Evolutionary conservation across 345 rosid species (phyloP).

Genomic region (Passiflora organensis): DNA sequence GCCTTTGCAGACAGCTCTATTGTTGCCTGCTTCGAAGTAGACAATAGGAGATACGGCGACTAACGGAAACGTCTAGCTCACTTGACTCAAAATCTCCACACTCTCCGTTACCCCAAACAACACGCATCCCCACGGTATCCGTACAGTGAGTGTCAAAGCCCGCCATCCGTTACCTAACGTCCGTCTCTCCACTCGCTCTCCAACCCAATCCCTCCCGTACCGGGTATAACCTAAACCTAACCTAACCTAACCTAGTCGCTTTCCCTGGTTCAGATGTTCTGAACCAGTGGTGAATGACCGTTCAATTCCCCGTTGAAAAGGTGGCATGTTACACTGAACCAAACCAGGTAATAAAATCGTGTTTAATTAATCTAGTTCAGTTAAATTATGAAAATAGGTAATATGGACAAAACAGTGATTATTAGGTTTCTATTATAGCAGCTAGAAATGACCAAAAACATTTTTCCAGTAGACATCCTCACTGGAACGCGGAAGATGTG

Average conservation of each 20-base stretch:
- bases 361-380: no score
- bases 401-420: no score
- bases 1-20: slow-evolving; percentile 25
- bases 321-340: no score
- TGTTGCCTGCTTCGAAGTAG: slow-evolving; percentile 68
- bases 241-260: no score
- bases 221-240: not conserved
- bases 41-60: slow-evolving; percentile 49
- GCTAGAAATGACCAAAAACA: no score
- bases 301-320: not conserved
- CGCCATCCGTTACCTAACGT: slow-evolving; percentile 3
- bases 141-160: not conserved
- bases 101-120: slow-evolving; percentile 25
- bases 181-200: not conserved
- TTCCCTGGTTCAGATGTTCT: not conserved
- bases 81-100: not conserved
- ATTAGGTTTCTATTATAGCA: no score
- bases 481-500: no score
- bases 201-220: not conserved
- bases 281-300: not conserved
- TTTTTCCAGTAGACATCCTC: no score
- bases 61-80: slow-evolving; percentile 26
- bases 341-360: no score
- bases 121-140: slow-evolving; percentile 29
- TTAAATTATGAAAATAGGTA: no score